Base-by-base conservation (phyloP, 1,284 basidiomycete genomes). In the Phlebopus sp. region DNA sequence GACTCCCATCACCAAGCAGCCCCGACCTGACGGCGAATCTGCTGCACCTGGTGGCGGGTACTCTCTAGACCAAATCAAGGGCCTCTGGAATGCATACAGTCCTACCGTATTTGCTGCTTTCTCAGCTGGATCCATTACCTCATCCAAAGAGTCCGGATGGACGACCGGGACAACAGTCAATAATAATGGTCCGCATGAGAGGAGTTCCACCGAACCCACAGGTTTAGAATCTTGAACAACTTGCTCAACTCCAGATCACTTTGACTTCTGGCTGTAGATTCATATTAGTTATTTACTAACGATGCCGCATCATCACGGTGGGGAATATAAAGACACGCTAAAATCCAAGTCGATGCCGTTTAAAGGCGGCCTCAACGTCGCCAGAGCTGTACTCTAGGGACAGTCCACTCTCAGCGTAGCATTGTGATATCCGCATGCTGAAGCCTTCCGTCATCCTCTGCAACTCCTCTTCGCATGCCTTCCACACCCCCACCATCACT, bases 401-500 rank as follows among this genome's bases (percentile, higher is more conserved):
- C 15, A 88, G 69, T 2, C 85, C 84, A 38, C 75, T 78, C 39
- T 88, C 88, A 30, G 72, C 73, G 65, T 94, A 96, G 62, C 90
- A 90, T 63, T 86, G 84, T 9, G 73, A 69, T 50, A 96, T 86
- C 49, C 84, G 73, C 56, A 77, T 81, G 40, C 66, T 67, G 67
- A 89, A 92, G 25, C 81, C 67, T 53, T 84, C 81, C 5, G 86
- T 88, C 57, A 92, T 78, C 53, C 79, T 77, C 50, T 84, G 66
- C 48, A 96, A 62, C 60, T 93, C 90, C 44, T 86, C 82, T 61
- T 93, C 90, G 63, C 91, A 90, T 21, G 90, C 84, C 57, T 81
- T 88, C 93, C 93, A 96, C 2, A 95, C 92, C 2, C 81, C 84
- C 34, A 81, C 78, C 69, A 94, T 74, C 42, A 92, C 81, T 6